Evolutionary conservation across 208 protist genomes (phyloP), one percentile per base, ranked within the genome.

Genomic region (Lotmaria passim): DNA sequence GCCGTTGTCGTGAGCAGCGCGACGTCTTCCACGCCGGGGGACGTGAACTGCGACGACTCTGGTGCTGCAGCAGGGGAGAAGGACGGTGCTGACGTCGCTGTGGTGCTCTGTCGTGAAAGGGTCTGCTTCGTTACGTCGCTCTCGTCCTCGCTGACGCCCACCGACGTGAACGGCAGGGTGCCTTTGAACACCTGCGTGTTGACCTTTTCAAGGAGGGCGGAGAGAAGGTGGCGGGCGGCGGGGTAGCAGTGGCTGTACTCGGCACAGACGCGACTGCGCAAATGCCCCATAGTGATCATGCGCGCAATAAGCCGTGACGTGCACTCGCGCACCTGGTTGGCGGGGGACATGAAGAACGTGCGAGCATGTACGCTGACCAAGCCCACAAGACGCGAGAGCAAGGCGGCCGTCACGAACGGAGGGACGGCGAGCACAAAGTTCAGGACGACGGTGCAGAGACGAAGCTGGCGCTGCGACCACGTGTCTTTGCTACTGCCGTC

Each of bases 391-490:
- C 67, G 58, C 15, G 77, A 69, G 6, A 85, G 52, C 39, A 55
- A 38, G 24, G 48, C 12, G 0, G 52, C 31, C 1, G 51, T 39
- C 24, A 76, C 23, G 19, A 12, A 44, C 23, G 41, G 44, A 1
- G 70, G 62, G 21, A 52, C 30, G 8, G 33, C 39, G 24, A 56
- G 14, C 30, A 70, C 28, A 0, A 76, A 23, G 14, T 34, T 34
- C 14, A 31, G 11, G 6, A 70, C 39, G 24, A 76, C 66, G 12
- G 26, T 60, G 28, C 68, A 44, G 48, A 73, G 55, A 39, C 70
- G 70, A 24, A 69, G 46, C 34, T 65, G 55, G 26, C 48, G 51
- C 62, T 76, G 70, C 24, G 70, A 76, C 70, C 70, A 76, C 55
- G 19, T 51, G 41, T 76, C 70, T 26, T 24, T 47, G 36, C 7